Evolutionary conservation across 805 yeast species (phyloP).

Genomic region (Myxozyma neglecta): DNA sequence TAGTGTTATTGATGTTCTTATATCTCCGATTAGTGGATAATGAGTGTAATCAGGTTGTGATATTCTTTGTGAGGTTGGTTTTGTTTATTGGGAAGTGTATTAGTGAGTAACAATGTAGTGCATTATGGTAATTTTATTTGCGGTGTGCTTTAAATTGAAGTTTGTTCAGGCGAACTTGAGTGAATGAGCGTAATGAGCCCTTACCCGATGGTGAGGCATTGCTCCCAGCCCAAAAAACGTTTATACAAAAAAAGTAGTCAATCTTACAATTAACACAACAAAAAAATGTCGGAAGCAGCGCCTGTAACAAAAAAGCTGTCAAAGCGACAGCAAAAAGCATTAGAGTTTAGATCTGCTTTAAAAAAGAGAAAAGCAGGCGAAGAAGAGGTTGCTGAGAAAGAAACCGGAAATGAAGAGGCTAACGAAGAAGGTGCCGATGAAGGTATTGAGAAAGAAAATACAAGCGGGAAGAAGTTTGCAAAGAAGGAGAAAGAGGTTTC

Average conservation of each 20-base stretch:
- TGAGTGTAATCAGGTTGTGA: too few species aligned
- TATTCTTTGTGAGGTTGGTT: not conserved
- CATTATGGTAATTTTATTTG: not conserved
- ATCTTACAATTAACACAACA: not conserved
- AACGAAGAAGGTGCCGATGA: constrained; percentile 3
- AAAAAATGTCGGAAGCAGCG: not conserved
- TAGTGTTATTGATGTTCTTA: too few species aligned
- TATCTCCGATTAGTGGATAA: too few species aligned
- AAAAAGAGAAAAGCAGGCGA: constrained; percentile 11
- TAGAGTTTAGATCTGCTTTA: constrained; percentile 4
- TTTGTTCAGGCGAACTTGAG: too few species aligned
- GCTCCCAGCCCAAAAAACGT: not conserved
- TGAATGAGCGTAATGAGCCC: not conserved
- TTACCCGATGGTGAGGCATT: not conserved
- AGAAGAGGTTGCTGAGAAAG: not conserved
- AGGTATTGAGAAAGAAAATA: not conserved
- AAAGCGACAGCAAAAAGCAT: constrained; percentile 13
- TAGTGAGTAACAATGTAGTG: not conserved
- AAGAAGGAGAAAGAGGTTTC: constrained; percentile 1
- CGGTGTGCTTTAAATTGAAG: too few species aligned
- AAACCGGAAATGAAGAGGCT: not conserved
- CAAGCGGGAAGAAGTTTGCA: not conserved
- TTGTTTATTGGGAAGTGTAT: not conserved
- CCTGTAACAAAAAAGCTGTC: not conserved
- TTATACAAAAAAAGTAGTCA: not conserved